Percentiles rank a stretch among this genome's conserved stretches.
phyloP scores from a whole-genome alignment of 805 yeast genomes.

The Pichia cabralensis region DNA sequence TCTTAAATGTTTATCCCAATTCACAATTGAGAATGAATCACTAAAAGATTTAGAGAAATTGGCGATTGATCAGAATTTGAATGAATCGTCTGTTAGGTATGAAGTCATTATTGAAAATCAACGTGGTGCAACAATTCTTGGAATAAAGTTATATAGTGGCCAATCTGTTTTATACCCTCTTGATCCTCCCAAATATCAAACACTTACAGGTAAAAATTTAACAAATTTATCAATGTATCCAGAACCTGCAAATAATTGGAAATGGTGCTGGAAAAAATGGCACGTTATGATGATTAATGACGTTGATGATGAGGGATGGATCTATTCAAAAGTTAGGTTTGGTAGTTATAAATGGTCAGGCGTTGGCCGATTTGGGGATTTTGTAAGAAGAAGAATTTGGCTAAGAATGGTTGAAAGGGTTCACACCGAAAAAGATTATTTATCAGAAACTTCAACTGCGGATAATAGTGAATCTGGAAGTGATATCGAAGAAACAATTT shows the following conservation, averaged over 20 bases:
- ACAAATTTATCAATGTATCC: slow-evolving; percentile 26
- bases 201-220: slow-evolving; percentile 31
- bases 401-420: slow-evolving; percentile 23
- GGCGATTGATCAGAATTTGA: slow-evolving; percentile 3
- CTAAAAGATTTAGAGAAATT: slow-evolving; percentile 9
- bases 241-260: slow-evolving; percentile 41
- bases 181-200: slow-evolving; percentile 43
- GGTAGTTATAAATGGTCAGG: slow-evolving; percentile 41
- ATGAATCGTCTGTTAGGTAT: slow-evolving; percentile 11
- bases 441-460: background rate
- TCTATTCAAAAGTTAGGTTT: slow-evolving; percentile 35
- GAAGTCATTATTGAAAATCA: slow-evolving; percentile 46
- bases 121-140: slow-evolving; percentile 42
- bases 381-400: slow-evolving; percentile 44
- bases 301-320: slow-evolving; percentile 53
- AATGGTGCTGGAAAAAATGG: slow-evolving; percentile 49
- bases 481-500: background rate
- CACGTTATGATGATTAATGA: slow-evolving; percentile 43
- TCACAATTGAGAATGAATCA: slow-evolving; percentile 10
- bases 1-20: slow-evolving; percentile 16
- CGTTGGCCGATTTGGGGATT: slow-evolving; percentile 37
- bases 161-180: slow-evolving; percentile 36
- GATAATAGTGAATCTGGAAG: background rate
- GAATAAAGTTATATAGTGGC: slow-evolving; percentile 38
- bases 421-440: background rate